Percentiles rank a stretch among this genome's conserved stretches.
Conservation (phyloP, 1,284 basidiomycete species). For the Trametes polyzona region DNA sequence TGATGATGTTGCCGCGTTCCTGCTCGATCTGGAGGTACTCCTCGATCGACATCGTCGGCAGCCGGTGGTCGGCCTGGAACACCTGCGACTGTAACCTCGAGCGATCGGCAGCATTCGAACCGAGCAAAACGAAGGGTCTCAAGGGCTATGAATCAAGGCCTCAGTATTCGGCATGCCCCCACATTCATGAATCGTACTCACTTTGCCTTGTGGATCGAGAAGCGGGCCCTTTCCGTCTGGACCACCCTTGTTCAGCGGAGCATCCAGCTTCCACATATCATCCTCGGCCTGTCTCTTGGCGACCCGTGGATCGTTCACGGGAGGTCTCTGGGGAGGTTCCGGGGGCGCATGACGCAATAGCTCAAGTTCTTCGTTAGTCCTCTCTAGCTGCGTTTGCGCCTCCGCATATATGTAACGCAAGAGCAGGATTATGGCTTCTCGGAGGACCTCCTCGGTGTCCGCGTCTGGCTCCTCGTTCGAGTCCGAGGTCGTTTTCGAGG, state of each 20-base stretch:
- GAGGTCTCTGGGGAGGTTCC: conserved; percentile 35
- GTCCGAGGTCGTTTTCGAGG: conserved; percentile 35
- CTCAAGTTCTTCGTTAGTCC: conserved; percentile 75
- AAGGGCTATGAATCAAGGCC: conserved; percentile 57
- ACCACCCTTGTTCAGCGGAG: conserved; percentile 39
- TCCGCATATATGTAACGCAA: conserved; percentile 77
- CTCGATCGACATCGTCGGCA: conserved; percentile 97
- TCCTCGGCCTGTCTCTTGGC: conserved; percentile 49
- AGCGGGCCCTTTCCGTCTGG: conserved; percentile 65
- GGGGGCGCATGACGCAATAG: conserved; percentile 66
- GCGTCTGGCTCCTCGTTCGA: conserved; percentile 58
- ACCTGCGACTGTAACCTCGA: conserved; percentile 78
- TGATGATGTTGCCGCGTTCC: conserved; percentile 84
- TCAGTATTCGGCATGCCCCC: not conserved
- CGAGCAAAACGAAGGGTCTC: conserved; percentile 91
- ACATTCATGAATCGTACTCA: conserved; percentile 35
- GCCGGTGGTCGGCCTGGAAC: conserved; percentile 83
- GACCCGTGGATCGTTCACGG: conserved; percentile 40
- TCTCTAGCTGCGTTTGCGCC: conserved; percentile 70
- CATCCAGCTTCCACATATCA: conserved; percentile 81
- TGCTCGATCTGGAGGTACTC: conserved; percentile 92
- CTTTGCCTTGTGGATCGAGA: conserved; percentile 77
- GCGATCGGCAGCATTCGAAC: conserved; percentile 67
- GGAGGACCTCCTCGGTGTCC: conserved; percentile 65
- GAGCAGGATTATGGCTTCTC: conserved; percentile 70